Evolutionary conservation across 306 rosid species (phyloP), one percentile per base, ranked within the genome.

Genomic region (Malus domestica): DNA sequence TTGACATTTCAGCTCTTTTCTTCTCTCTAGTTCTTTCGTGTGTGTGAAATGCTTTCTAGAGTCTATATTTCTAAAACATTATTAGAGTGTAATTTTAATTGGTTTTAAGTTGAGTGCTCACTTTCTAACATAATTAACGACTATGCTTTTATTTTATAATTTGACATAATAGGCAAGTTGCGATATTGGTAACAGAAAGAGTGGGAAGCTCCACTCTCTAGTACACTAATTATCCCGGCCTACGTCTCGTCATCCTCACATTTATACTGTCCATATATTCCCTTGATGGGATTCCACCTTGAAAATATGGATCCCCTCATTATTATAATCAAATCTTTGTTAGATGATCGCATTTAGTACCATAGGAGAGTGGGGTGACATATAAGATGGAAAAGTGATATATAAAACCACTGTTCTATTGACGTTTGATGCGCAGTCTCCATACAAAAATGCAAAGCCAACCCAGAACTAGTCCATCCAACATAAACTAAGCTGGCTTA

Each of bases 401-500:
- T 11, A 35, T 57, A 72, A 59, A 57, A 57, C 65, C 57, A 68
- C 76, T 81, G 74, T 73, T 62, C 44, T 68, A 25, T 66, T 78
- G 88, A 75, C 74, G 68, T 76, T 73, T 73, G 42, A 74, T 79
- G 18, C 30, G 38, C 23, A 4, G 62, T 20, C 25, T 8, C 22
- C 20, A n/a, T 67, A 49, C 67, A 78, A 77, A 86, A 81, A 61
- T 80, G 44, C 72, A 83, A 9, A 25, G 70, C 81, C 89, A 78
- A 80, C 83, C 82, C 81, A 78, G 78, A 80, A 72, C 38, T 22
- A 38, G 13, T 38, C 42, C 68, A 60, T 86, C 83, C 86, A 87
- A 52, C 80, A 72, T 71, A 54, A 73, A 58, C 44, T 6, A 75
- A 30, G 84, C 86, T 88, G 89, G 74, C 87, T 82, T 79, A 81